These are phyloP conservation scores for Cyberlindnera japonica DNA, from an alignment of 805 yeast species.

Conservation along the genomic window DNA sequence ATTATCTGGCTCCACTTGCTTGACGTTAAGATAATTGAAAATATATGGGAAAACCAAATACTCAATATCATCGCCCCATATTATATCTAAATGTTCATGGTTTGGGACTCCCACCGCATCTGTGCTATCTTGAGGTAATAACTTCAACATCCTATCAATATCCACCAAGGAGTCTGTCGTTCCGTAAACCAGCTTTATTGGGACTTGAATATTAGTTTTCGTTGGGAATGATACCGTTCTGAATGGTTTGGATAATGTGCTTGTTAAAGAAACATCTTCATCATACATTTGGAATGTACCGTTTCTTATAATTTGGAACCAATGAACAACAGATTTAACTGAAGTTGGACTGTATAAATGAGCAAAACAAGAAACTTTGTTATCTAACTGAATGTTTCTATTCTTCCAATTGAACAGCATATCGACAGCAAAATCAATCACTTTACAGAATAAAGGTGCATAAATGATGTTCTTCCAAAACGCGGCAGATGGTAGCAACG, in stretches of 20 bases:
- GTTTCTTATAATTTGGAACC: slow-evolving; percentile 86
- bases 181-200: slow-evolving; percentile 79
- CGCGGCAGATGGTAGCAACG: slow-evolving; percentile 65
- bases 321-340: slow-evolving; percentile 90
- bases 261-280: slow-evolving; percentile 45
- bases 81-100: slow-evolving; percentile 88
- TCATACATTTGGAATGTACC: slow-evolving; percentile 87
- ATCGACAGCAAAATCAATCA: slow-evolving; percentile 68
- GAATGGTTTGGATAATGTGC: slow-evolving; percentile 33
- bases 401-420: slow-evolving; percentile 80
- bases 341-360: slow-evolving; percentile 90
- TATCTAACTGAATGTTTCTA: slow-evolving; percentile 61
- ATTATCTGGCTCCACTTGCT: slow-evolving; percentile 11
- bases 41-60: slow-evolving; percentile 41
- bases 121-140: slow-evolving; percentile 54
- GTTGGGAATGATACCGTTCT: slow-evolving; percentile 49
- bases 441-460: slow-evolving; percentile 67
- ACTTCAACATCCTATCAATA: slow-evolving; percentile 65
- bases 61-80: slow-evolving; percentile 78
- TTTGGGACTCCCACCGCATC: slow-evolving; percentile 52
- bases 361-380: slow-evolving; percentile 75
- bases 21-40: slow-evolving; percentile 30
- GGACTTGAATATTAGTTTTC: slow-evolving; percentile 57
- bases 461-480: slow-evolving; percentile 79
- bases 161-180: slow-evolving; percentile 81